Percentiles rank a stretch among this genome's conserved stretches.
phyloP scores from a whole-genome alignment of 495 filamentous ascomycete species.

The Penicillium maclennaniae region DNA sequence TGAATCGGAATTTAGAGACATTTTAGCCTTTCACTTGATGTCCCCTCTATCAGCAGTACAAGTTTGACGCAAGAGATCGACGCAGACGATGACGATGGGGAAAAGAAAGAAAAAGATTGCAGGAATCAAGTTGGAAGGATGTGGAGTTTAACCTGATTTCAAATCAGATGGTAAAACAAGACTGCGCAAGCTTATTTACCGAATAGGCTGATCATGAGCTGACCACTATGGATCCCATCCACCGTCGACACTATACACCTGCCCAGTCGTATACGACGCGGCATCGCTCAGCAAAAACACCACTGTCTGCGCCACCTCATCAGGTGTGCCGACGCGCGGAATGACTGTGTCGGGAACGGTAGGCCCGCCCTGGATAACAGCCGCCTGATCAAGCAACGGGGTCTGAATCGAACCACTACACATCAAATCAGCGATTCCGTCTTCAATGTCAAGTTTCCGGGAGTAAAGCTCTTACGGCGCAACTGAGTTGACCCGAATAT shows the following conservation, averaged over 20 bases:
- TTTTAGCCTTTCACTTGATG: no score
- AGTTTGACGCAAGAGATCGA: no score
- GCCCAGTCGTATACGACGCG: conserved; percentile 51
- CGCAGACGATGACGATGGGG: no score
- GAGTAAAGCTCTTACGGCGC: conserved; percentile 43
- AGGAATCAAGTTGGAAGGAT: no score
- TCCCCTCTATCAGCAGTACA: no score
- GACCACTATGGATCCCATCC: conserved; percentile 29
- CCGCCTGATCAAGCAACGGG: conserved; percentile 39
- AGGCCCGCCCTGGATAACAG: conserved; percentile 32
- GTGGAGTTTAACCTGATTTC: no score
- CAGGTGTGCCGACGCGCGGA: conserved; percentile 38
- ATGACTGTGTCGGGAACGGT: conserved; percentile 37
- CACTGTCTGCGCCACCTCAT: conserved; percentile 52
- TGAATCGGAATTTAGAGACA: no score
- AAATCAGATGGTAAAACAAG: no score
- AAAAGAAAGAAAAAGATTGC: no score
- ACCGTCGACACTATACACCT: conserved; percentile 41
- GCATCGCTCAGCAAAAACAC: conserved; percentile 55
- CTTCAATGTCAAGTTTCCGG: neutral
- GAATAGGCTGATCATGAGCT: no score
- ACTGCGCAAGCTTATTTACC: no score
- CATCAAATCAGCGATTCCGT: neutral
- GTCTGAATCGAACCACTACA: conserved; percentile 53
- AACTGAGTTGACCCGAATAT: conserved; percentile 57